phyloP scores from a whole-genome alignment of 257 asterid genomes.

The Euphrasia confusa region DNA sequence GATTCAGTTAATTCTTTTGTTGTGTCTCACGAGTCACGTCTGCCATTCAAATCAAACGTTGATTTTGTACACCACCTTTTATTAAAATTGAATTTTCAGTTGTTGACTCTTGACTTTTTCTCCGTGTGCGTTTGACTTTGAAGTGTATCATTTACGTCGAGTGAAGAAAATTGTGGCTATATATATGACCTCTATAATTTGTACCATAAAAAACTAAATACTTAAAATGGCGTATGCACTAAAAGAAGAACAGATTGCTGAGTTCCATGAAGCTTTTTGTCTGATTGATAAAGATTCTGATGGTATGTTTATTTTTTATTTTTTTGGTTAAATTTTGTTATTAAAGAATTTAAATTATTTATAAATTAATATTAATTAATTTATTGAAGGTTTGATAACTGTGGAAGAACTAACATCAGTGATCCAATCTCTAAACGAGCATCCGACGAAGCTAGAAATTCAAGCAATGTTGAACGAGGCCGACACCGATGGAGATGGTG shows the following conservation, averaged over 20 bases:
- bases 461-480: conserved; percentile 55
- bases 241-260: conserved; percentile 46
- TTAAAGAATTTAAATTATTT: background rate
- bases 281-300: conserved; percentile 58
- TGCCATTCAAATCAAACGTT: conserved; percentile 31
- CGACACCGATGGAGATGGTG: conserved; percentile 50
- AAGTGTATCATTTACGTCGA: background rate
- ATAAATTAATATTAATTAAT: too few species aligned
- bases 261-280: conserved; percentile 50
- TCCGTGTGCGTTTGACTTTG: conserved; percentile 12
- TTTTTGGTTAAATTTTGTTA: background rate
- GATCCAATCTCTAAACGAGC: conserved; percentile 43
- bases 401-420: conserved; percentile 48
- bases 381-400: conserved; percentile 44
- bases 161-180: background rate
- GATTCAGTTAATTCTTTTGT: background rate
- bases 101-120: conserved; percentile 11
- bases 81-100: background rate
- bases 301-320: conserved; percentile 26
- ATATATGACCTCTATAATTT: background rate
- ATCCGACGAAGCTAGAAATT: conserved; percentile 53
- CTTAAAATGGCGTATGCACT: conserved; percentile 45
- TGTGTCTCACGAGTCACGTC: too few species aligned
- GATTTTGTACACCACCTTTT: conserved; percentile 24
- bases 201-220: background rate